Evolutionary conservation across 345 rosid genomes (phyloP).

Genomic region (Rhodamnia argentea): DNA sequence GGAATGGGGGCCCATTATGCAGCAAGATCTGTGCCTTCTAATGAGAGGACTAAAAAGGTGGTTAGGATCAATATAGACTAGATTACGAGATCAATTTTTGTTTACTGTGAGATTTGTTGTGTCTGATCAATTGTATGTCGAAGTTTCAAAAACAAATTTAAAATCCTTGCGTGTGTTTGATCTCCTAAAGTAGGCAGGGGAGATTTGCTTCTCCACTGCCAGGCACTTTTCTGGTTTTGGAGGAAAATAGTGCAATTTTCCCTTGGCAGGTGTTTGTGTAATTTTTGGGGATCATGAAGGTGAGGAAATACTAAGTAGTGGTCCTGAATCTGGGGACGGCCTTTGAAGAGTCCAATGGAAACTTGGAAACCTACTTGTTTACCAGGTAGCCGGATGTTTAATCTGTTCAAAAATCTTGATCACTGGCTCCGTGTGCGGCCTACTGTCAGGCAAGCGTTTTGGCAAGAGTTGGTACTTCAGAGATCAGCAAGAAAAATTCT

Average conservation of each 20-base stretch:
- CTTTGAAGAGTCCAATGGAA: background rate
- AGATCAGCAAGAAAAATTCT: background rate
- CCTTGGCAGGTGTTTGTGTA: background rate
- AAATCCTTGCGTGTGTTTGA: background rate
- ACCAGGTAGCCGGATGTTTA: background rate
- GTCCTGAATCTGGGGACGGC: background rate
- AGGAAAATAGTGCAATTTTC: background rate
- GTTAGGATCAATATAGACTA: conserved; percentile 73
- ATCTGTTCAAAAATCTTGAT: background rate
- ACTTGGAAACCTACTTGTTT: background rate
- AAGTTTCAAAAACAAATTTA: background rate
- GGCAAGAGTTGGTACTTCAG: background rate
- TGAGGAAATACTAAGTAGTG: background rate
- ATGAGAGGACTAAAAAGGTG: conserved; percentile 12
- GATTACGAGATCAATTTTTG: background rate
- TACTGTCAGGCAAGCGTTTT: background rate
- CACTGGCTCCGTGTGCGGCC: background rate
- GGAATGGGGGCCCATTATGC: background rate
- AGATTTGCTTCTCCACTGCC: background rate
- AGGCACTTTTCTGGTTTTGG: background rate
- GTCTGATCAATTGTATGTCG: background rate
- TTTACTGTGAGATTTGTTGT: background rate
- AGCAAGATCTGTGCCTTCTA: conserved; percentile 11
- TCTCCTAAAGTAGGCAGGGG: background rate
- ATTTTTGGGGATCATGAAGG: background rate